Base-by-base conservation (phyloP, 2,329 filamentous ascomycete species). In the Chalara sp. region DNA sequence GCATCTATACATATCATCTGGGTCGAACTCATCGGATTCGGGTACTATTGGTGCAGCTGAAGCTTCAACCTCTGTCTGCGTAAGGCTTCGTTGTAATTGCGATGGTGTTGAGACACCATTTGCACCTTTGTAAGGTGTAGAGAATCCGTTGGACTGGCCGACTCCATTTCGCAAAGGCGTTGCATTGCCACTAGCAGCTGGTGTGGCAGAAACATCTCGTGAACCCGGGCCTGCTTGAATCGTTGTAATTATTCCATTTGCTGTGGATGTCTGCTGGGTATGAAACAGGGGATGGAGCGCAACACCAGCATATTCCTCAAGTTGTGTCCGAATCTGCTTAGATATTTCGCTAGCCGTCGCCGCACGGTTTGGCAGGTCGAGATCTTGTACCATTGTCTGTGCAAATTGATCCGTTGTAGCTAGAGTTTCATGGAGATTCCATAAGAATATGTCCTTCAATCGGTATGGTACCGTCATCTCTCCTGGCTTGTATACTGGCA, bases 391-490 rank as follows among this genome's bases (percentile, higher is more conserved):
- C 58, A 97, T 82, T 1, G 80, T 83, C 60, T 87, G 81, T n/a
- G 93, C 93, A 66, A 97, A 99, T 64, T 95, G 87, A 64, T 99
- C 93, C 1, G 93, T 95, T 0, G 93, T 99, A 47, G 91, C 87
- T 52, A 96, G 75, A 0, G 89, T 87, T 72, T 99, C 93, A 69
- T 97, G 92, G 11, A 99, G 76, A 63, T 99, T 99, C 93, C 93
- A 99, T 48, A 96, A 72, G 62, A 99, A 97, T n/a, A 88, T 86
- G 62, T 99, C 93, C 62, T 95, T 90, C 51, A 99, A 76, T 56
- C 93, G 83, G 69, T 90, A 96, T 3, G 89, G 86, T 1, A 90
- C 83, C 11, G 90, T 90, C 54, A 81, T 70, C 55, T 96, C 92
- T 50, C 86, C 86, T 50, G 79, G 76, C 62, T 85, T 84, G 71